Percentiles rank a stretch among this genome's conserved stretches.
phyloP scores from a whole-genome alignment of 176 grass and related monocot species.

The sorghum (Sorghum bicolor) region DNA sequence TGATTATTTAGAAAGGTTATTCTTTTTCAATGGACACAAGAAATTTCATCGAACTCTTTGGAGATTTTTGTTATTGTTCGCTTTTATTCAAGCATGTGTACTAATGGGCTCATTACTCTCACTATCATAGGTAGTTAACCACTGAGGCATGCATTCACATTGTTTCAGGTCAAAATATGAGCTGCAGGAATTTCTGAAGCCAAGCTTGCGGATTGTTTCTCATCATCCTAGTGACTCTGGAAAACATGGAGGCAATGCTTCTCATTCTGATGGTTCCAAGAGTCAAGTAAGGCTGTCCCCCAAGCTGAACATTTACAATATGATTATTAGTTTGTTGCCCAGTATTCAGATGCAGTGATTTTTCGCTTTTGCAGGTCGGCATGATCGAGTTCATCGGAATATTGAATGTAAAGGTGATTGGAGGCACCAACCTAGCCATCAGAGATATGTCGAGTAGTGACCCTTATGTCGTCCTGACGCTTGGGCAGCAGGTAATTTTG shows the following conservation, averaged over 20 bases:
- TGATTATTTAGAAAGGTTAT: background rate
- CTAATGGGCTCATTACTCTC: background rate
- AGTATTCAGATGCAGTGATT: too few species aligned
- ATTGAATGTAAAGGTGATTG: slow-evolving; percentile 65
- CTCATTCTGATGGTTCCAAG: slow-evolving; percentile 46
- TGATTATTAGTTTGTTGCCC: background rate
- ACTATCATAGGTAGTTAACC: background rate
- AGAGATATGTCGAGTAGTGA: slow-evolving; percentile 75
- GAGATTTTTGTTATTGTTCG: background rate
- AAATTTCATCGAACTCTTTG: background rate
- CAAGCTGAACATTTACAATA: background rate
- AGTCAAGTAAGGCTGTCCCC: slow-evolving; percentile 45
- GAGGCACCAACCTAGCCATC: slow-evolving; percentile 72
- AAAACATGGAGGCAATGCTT: slow-evolving; percentile 33
- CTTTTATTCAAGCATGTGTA: background rate
- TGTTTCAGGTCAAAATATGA: slow-evolving; percentile 76
- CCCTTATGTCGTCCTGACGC: slow-evolving; percentile 68
- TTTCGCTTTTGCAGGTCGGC: background rate
- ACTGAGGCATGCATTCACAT: slow-evolving; percentile 1
- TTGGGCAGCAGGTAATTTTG: slow-evolving; percentile 59
- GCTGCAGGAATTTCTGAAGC: slow-evolving; percentile 75
- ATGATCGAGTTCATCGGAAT: slow-evolving; percentile 68
- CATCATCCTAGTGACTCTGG: slow-evolving; percentile 21
- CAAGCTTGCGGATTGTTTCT: slow-evolving; percentile 76
- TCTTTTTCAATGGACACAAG: slow-evolving; percentile 10